Conservation (phyloP, 2,329 filamentous ascomycete species). For the Plectosphaerella cucumerina region DNA sequence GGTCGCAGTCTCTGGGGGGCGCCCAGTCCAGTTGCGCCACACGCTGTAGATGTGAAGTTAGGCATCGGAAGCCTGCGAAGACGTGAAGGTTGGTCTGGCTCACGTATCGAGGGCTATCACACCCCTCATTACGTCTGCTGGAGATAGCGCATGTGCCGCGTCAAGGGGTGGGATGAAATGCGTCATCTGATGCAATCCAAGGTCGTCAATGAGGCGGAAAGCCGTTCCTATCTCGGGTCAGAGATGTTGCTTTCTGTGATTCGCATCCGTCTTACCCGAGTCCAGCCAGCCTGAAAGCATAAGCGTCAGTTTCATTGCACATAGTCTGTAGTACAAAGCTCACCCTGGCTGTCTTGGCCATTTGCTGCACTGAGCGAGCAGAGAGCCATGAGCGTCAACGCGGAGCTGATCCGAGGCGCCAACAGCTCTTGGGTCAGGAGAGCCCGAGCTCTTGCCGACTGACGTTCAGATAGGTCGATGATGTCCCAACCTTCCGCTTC, state of each 20-base stretch:
- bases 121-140: neutral
- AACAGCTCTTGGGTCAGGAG: neutral
- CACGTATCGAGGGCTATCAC: neutral
- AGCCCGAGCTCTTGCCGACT: neutral
- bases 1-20: neutral
- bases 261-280: neutral
- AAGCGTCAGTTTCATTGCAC: neutral
- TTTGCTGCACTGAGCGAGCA: neutral
- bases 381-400: constrained; percentile 1
- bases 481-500: neutral
- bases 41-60: neutral
- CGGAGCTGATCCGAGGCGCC: neutral
- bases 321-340: neutral
- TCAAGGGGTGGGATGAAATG: neutral
- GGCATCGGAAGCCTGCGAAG: neutral
- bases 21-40: neutral
- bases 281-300: neutral
- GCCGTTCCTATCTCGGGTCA: neutral
- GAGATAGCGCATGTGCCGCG: neutral
- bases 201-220: neutral
- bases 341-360: neutral
- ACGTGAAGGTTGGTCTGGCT: neutral
- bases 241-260: neutral
- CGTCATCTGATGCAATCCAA: neutral
- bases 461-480: neutral